Evolutionary conservation across 2,329 filamentous ascomycete species (phyloP), one percentile per base, ranked within the genome.

Genomic region (Colletotrichum salicis): DNA sequence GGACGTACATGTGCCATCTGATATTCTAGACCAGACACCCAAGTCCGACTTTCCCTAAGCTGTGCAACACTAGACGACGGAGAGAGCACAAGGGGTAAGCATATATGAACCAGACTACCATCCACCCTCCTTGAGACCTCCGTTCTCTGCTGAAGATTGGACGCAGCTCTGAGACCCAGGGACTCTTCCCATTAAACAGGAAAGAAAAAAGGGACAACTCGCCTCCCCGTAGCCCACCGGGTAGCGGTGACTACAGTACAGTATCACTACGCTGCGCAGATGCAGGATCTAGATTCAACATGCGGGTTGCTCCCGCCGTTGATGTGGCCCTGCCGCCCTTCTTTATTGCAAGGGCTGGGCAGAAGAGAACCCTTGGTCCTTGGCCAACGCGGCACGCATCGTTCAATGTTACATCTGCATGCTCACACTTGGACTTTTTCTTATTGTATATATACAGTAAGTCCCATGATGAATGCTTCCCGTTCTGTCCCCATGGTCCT

Each of bases 401-500:
- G 59, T 10, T 48, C 41, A 48, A 48, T 48, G 41, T 52, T 35
- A 10, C 29, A 22, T 61, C 37, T 22, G 27, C 59, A 27, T n/a
- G 55, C 54, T n/a, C 29, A 35, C 35, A n/a, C 52, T 54, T 45
- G 6, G 24, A 13, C 12, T 11, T 37, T 11, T 5, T n/a, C 10
- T 15, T 19, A 15, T 41, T 55, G 64, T 62, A 56, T 69, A 69
- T 69, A 69, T 55, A 31, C 29, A 22, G 15, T 37, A 15, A 63
- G 69, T 60, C 69, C 69, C 65, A 63, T 71, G 69, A 71, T 69
- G 59, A 13, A 33, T 22, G 7, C n/a, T 54, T 57, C 13, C 12
- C n/a, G 33, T 64, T 5, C n/a, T 71, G 69, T 59, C 37, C 65
- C 29, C 69, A 71, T 69, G 69, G 66, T 31, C 45, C 10, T 10